A percentile compares a stretch with the other conserved stretches of the same genome.
These are phyloP conservation scores for Diaporthe sp. DNA, from an alignment of 2,329 filamentous ascomycete genomes.

Conservation along the genomic window DNA sequence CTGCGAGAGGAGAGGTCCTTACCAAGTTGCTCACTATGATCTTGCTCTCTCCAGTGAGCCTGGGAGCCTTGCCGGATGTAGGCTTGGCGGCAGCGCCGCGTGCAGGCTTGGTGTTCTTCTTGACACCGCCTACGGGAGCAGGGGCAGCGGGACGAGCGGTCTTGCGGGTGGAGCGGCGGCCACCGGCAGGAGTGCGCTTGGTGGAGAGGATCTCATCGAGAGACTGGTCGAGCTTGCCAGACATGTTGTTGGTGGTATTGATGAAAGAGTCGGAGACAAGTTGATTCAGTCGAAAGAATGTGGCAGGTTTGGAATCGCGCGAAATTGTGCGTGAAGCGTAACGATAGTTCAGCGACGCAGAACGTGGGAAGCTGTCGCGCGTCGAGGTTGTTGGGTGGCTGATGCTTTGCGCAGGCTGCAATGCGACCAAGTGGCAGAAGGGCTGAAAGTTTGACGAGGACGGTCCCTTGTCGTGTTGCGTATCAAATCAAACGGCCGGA, in stretches of 20 bases:
- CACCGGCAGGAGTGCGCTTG: constrained; percentile 71
- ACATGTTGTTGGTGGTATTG: constrained; percentile 69
- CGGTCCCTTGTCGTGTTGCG: neutral
- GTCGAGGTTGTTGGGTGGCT: neutral
- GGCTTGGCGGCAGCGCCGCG: constrained; percentile 73
- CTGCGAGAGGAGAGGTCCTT: constrained; percentile 58
- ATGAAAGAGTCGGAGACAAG: constrained; percentile 40
- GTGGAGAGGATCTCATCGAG: constrained; percentile 97
- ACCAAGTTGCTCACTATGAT: constrained; percentile 99
- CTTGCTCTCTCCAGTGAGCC: constrained; percentile 84
- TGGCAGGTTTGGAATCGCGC: constrained; percentile 20
- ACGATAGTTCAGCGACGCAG: constrained; percentile 14
- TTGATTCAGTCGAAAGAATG: constrained; percentile 35
- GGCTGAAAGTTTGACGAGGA: neutral
- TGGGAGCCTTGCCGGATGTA: constrained; percentile 74
- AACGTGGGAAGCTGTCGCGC: neutral
- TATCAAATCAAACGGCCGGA: constrained; percentile 2
- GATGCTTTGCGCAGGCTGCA: constrained; percentile 27
- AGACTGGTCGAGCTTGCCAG: constrained; percentile 95
- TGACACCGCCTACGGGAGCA: constrained; percentile 86
- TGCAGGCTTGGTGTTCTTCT: constrained; percentile 78
- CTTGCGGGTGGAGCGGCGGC: constrained; percentile 65
- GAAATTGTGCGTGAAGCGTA: constrained; percentile 18
- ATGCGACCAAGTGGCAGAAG: constrained; percentile 25
- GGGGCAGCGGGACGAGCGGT: constrained; percentile 65